Conservation (phyloP, 2,329 filamentous ascomycete species). For the Ophiosphaerella korrae region DNA sequence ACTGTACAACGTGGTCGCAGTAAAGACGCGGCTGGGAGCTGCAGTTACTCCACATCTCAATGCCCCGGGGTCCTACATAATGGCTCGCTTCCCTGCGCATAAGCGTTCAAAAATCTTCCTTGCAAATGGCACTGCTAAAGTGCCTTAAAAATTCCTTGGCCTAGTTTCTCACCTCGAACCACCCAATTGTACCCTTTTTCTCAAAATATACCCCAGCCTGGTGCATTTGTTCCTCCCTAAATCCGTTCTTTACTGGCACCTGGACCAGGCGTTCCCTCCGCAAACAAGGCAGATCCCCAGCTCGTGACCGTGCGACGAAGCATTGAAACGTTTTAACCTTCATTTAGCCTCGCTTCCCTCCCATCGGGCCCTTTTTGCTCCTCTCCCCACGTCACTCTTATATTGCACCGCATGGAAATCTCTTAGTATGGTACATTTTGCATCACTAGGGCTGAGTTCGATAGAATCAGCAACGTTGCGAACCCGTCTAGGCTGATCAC, state of each 20-base stretch:
- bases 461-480: neutral
- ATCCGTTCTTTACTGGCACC: slow-evolving; percentile 12
- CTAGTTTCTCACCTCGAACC: neutral
- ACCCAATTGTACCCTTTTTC: neutral
- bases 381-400: slow-evolving; percentile 16
- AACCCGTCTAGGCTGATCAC: slow-evolving; percentile 6
- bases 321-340: slow-evolving; percentile 34
- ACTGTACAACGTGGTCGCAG: neutral
- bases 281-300: slow-evolving; percentile 18
- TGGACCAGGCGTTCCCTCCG: slow-evolving; percentile 27
- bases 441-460: slow-evolving; percentile 9
- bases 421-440: slow-evolving; percentile 1
- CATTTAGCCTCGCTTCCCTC: slow-evolving; percentile 24
- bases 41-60: neutral
- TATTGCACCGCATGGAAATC: slow-evolving; percentile 21
- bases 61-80: neutral
- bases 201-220: slow-evolving; percentile 14
- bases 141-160: neutral
- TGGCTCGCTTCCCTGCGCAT: neutral
- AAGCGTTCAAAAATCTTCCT: neutral
- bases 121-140: neutral
- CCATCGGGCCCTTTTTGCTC: slow-evolving; percentile 1
- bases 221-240: slow-evolving; percentile 4
- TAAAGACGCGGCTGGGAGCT: too few relatives aligned
- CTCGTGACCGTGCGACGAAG: slow-evolving; percentile 12